These are phyloP conservation scores for Paralagenidium karlingii DNA, from an alignment of 352 stramenopile species.

Conservation along the genomic window DNA sequence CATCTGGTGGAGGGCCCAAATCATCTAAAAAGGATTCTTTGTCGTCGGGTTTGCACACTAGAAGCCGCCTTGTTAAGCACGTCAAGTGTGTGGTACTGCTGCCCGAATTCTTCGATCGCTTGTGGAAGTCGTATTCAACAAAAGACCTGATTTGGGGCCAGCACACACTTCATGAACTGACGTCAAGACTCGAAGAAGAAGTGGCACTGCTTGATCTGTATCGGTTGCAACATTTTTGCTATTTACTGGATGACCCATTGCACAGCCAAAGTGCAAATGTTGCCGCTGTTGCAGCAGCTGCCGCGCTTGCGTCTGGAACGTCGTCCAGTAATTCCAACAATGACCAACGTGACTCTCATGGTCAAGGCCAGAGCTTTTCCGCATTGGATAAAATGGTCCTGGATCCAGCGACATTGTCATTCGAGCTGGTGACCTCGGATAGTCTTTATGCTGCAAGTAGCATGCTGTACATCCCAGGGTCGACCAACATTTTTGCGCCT, in stretches of 20 bases:
- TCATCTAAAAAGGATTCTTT: slow-evolving; percentile 6
- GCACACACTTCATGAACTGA: slow-evolving; percentile 58
- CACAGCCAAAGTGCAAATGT: slow-evolving; percentile 33
- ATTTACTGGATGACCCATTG: slow-evolving; percentile 68
- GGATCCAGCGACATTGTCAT: too few relatives aligned
- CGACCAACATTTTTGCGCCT: too few relatives aligned
- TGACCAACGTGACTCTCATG: too few relatives aligned
- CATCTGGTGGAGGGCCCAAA: too few relatives aligned
- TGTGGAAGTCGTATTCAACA: slow-evolving; percentile 56
- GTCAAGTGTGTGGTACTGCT: slow-evolving; percentile 73
- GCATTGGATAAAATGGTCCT: too few relatives aligned
- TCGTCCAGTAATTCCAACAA: too few relatives aligned
- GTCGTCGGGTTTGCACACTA: slow-evolving; percentile 49
- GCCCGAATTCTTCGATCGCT: slow-evolving; percentile 77
- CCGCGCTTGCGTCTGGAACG: too few relatives aligned
- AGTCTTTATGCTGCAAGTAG: too few relatives aligned
- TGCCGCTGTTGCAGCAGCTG: too few relatives aligned
- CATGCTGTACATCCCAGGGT: too few relatives aligned
- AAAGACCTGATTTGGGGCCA: slow-evolving; percentile 78
- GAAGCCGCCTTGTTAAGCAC: slow-evolving; percentile 50
- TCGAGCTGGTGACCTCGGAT: too few relatives aligned
- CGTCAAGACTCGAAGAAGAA: slow-evolving; percentile 52
- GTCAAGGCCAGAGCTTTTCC: too few relatives aligned
- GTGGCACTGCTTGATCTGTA: slow-evolving; percentile 65
- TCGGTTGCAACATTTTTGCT: slow-evolving; percentile 67